These are phyloP conservation scores for Taphrina pruni DNA, from an alignment of 1,139 yeast genomes.

Conservation along the genomic window DNA sequence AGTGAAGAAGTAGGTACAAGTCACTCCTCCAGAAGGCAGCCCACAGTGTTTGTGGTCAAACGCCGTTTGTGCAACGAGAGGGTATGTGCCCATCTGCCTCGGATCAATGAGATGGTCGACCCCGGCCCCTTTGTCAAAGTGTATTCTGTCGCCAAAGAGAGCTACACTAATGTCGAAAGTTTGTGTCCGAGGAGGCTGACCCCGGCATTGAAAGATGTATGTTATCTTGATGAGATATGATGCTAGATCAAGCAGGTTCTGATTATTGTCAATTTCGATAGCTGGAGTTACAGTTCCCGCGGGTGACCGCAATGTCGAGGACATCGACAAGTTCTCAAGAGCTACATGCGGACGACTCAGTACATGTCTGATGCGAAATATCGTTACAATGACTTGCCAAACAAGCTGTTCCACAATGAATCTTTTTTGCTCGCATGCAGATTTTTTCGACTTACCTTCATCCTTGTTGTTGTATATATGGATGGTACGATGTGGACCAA, in stretches of 20 bases:
- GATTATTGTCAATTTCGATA: not conserved
- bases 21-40: not conserved
- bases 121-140: not conserved
- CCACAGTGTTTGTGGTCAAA: not conserved
- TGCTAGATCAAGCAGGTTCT: not conserved
- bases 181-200: not conserved
- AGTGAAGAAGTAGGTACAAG: not conserved
- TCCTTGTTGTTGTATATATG: no score
- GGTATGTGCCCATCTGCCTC: not conserved
- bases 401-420: no score
- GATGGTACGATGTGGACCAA: no score
- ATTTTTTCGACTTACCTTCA: no score
- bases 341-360: no score
- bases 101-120: not conserved
- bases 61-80: not conserved
- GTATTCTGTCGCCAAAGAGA: not conserved
- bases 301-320: no score
- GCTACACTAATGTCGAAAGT: not conserved
- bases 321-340: no score
- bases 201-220: not conserved
- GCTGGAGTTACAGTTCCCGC: not conserved
- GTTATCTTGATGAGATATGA: no score
- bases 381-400: no score
- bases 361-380: no score
- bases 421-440: no score